phyloP scores from a whole-genome alignment of 108 stramenopile genomes.

The Aurantiochytrium sp. region DNA sequence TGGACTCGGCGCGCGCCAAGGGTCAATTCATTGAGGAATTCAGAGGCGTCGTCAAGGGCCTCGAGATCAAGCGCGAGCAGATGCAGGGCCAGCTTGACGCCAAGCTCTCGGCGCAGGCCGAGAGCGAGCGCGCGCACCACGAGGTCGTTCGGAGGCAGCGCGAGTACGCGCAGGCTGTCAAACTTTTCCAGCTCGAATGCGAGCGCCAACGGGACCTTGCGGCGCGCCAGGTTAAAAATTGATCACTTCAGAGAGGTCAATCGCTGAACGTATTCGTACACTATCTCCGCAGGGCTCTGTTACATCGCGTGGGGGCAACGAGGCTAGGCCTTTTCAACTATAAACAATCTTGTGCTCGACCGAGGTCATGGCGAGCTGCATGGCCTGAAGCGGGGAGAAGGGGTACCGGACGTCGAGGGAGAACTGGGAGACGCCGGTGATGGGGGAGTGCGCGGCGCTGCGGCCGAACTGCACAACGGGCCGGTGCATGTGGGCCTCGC shows the following conservation, averaged over 20 bases:
- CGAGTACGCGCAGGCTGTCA: constrained; percentile 35
- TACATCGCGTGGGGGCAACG: no score
- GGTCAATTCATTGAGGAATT: constrained; percentile 32
- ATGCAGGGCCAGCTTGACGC: background rate
- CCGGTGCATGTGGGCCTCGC: background rate
- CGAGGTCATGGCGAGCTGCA: constrained; percentile 36
- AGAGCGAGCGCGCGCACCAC: background rate
- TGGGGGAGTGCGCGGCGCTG: background rate
- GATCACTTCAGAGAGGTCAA: no score
- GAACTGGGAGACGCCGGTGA: background rate
- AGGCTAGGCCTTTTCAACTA: no score
- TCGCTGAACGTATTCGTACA: no score
- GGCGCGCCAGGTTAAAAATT: no score
- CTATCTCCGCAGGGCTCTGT: no score
- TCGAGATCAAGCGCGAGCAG: background rate
- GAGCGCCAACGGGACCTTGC: constrained; percentile 20
- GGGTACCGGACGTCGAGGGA: constrained; percentile 39
- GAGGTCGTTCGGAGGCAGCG: constrained; percentile 31
- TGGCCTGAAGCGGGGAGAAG: constrained; percentile 38
- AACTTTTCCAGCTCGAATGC: constrained; percentile 38
- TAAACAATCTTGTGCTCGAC: constrained; percentile 35
- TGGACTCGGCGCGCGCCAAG: background rate
- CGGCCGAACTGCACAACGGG: constrained; percentile 44
- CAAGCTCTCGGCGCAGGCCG: background rate
- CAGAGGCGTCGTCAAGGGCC: background rate